phyloP scores from a whole-genome alignment of 768 basidiomycete species.

The Cyclocybe cylindracea region DNA sequence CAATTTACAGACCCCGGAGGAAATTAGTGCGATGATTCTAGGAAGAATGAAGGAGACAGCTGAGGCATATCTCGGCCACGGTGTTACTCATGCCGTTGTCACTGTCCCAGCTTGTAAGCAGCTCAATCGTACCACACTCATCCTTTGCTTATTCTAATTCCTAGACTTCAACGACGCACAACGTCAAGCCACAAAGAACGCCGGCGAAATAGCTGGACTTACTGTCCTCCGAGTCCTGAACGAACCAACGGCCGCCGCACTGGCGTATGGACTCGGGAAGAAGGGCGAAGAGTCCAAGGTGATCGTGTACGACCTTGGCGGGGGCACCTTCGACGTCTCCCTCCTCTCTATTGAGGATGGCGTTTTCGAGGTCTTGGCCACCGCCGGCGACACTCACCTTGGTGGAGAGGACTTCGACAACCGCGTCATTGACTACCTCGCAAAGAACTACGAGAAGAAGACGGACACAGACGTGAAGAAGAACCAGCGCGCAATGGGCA shows the following conservation, averaged over 20 bases:
- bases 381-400: constrained; percentile 71
- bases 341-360: constrained; percentile 68
- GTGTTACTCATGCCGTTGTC: constrained; percentile 57
- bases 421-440: constrained; percentile 70
- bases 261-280: constrained; percentile 69
- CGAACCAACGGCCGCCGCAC: constrained; percentile 68
- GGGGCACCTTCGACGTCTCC: constrained; percentile 75
- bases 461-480: constrained; percentile 58
- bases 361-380: constrained; percentile 73
- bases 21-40: constrained; percentile 69
- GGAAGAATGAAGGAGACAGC: constrained; percentile 72
- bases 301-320: constrained; percentile 73
- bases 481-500: constrained; percentile 69
- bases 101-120: constrained; percentile 57
- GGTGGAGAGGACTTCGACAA: constrained; percentile 79
- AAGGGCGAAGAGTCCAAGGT: constrained; percentile 56
- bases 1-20: constrained; percentile 52
- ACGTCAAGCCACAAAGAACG: constrained; percentile 72
- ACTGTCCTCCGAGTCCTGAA: constrained; percentile 69
- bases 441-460: constrained; percentile 70
- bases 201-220: constrained; percentile 65
- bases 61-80: constrained; percentile 66
- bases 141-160: constrained; percentile 20
- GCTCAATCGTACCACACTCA: too few relatives aligned
- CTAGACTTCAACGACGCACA: constrained; percentile 59